Evolutionary conservation across 2,329 filamentous ascomycete species (phyloP).

Genomic region (Teratosphaeria gauchensis): DNA sequence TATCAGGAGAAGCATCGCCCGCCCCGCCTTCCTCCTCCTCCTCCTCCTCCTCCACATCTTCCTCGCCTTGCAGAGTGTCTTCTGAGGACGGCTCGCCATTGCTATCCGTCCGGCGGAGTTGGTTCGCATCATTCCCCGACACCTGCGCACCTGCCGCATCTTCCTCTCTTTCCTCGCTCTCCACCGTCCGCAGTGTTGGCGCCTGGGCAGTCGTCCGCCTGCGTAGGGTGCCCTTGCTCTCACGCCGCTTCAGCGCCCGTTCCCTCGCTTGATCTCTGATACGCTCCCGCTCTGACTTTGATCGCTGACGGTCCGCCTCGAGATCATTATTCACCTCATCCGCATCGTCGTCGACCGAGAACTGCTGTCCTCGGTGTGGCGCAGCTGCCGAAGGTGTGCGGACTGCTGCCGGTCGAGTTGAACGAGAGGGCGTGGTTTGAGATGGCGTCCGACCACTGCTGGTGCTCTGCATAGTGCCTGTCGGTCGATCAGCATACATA

Average conservation of each 20-base stretch:
- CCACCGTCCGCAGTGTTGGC: conserved; percentile 40
- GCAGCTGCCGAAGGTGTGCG: conserved; percentile 64
- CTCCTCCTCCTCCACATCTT: conserved; percentile 28
- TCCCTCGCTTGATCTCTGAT: conserved; percentile 13
- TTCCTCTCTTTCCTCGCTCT: conserved; percentile 39
- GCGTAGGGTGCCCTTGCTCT: conserved; percentile 40
- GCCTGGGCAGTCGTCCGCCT: conserved; percentile 36
- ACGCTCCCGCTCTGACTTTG: conserved; percentile 13
- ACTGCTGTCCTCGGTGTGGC: conserved; percentile 73
- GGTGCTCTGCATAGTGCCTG: background rate
- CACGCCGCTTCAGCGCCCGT: conserved; percentile 35
- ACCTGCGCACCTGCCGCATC: conserved; percentile 17
- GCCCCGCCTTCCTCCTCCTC: conserved; percentile 20
- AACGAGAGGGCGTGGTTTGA: background rate
- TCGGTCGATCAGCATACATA: background rate
- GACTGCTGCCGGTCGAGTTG: conserved; percentile 49
- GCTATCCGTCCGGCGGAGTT: conserved; percentile 4
- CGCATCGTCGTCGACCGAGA: conserved; percentile 82
- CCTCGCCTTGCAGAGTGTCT: conserved; percentile 31
- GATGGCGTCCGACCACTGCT: background rate
- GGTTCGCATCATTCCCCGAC: conserved; percentile 15
- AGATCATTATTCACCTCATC: conserved; percentile 68
- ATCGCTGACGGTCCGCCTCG: conserved; percentile 30
- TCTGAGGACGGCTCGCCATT: conserved; percentile 25
- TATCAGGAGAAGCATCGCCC: conserved; percentile 39